Evolutionary conservation across 495 filamentous ascomycete genomes (phyloP), one percentile per base, ranked within the genome.

Genomic region (Pyrenopolyporus hunteri): DNA sequence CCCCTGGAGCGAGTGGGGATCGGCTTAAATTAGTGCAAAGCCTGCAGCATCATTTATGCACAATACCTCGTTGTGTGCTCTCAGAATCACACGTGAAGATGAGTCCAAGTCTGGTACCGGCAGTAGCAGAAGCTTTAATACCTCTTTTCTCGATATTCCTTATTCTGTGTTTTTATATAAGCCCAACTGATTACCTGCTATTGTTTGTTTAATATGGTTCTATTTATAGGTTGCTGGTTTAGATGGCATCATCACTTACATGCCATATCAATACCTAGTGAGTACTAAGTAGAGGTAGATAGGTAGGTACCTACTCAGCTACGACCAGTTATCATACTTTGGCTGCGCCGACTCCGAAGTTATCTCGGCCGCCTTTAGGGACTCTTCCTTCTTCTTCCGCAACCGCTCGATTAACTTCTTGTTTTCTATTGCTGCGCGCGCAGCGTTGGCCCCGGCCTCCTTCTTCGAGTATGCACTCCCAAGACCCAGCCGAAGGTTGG

Each of bases 371-470:
- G n/a, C n/a, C 29, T 61, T 48, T 17, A 64, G 48, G 43, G 71
- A 71, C 4, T 72, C 74, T 66, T 73, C 69, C 67, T 84, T 89
- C 51, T 77, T 77, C 14, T 76, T 77, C 6, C 69, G 70, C 26
- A 86, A 83, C 48, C 77, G 68, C 43, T 83, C 80, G 28, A 90
- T 81, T 39, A 88, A 28, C 29, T 80, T 76, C 56, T 82, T 81
- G 46, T 86, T 85, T 13, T 75, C 63, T 67, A 95, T 59, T 1
- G 89, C 90, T 60, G 82, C 74, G 37, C 73, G 70, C 22, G 92
- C 92, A 22, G 92, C 92, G 53, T 80, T 82, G 43, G 84, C 78
- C 2, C 89, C 89, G 7, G 91, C 92, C 44, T 88, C 87, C 47
- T 82, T 83, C 72, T 93, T 94, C 45, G 82, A 88, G 36, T 80